A percentile compares a stretch with the other conserved stretches of the same genome.
phyloP scores from a whole-genome alignment of 1,284 basidiomycete species.

The Wolfiporia cocos region DNA sequence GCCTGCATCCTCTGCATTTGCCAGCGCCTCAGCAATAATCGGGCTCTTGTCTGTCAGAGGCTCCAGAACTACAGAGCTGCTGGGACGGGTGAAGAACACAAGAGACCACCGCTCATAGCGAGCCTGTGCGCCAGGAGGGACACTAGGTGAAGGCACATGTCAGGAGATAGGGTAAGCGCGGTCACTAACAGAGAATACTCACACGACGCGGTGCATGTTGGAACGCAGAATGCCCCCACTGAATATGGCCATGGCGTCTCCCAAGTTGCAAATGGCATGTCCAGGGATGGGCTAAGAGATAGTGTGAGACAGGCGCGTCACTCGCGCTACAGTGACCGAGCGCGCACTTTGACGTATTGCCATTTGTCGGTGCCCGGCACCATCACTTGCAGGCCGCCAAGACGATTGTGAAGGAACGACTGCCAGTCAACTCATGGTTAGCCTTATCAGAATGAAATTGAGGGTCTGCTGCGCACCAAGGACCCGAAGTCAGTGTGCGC shows the following conservation, averaged over 20 bases:
- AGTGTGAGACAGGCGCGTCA: background rate
- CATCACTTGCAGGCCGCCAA: constrained; percentile 70
- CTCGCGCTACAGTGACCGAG: background rate
- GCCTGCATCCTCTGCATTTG: constrained; percentile 10
- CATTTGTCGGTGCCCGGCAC: constrained; percentile 56
- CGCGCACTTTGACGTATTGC: constrained; percentile 57
- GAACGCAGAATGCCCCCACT: constrained; percentile 34
- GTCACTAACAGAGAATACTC: constrained; percentile 4
- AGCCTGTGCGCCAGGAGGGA: constrained; percentile 27
- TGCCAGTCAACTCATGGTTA: constrained; percentile 21
- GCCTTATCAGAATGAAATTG: background rate
- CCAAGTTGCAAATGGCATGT: constrained; percentile 35
- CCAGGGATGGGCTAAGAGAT: constrained; percentile 25
- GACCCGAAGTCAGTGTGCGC: constrained; percentile 35
- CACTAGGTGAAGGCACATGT: constrained; percentile 10
- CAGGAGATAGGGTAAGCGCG: background rate
- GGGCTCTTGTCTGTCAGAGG: constrained; percentile 21
- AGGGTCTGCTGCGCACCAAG: constrained; percentile 13
- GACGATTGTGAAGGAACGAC: constrained; percentile 63
- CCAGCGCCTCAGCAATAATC: constrained; percentile 23
- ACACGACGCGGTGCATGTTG: constrained; percentile 33
- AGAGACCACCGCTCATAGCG: constrained; percentile 29
- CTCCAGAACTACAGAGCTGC: constrained; percentile 21
- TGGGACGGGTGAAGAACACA: constrained; percentile 34
- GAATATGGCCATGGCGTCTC: constrained; percentile 36